Evolutionary conservation across 2,329 filamentous ascomycete species (phyloP), one percentile per base, ranked within the genome.

Genomic region (Aspergillus melleus): DNA sequence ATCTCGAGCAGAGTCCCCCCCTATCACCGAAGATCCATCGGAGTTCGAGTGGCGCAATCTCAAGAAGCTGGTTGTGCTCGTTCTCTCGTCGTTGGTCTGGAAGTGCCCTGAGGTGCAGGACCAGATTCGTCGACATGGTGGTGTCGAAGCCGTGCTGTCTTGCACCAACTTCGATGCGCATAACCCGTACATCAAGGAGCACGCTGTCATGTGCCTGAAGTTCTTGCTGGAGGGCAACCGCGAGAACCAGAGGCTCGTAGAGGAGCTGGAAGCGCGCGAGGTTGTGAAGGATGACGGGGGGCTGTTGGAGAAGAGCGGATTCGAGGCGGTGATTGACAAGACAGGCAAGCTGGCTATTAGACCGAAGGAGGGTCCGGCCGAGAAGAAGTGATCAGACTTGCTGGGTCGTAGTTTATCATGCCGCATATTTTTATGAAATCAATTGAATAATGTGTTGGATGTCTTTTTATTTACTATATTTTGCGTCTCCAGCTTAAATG

Each of bases 111-210:
- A 87, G 9, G 93, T 97, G 0, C 94, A 98, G 76, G 87, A 90
- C 68, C 94, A 97, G 73, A 91, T 98, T 63, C 86, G 96, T 49
- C 85, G 88, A 52, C 86, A 94, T 68, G 90, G 92, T 64, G 94
- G 94, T 47, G 90, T 98, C 49, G 90, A 96, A 66, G 88, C 91
- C 0, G 84, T 98, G 20, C 84, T 97, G 16, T 92, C 92, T 70
- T 96, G 92, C 76, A 97, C 92, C 68, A 86, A 88, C 32, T 95
- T 95, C 72, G 94, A 98, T 72, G 92, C 94, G 67, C 88, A 96
- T 77, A 97, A 97, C 71, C 92, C 92, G 0, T 97, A 94, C 72
- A 93, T 96, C 64, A 91, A 94, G 69, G 94, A 98, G 75, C 90
- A 93, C 64, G 91, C 92, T 2, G 91, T 93, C 53, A 88, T 96